Evolutionary conservation across 2,329 filamentous ascomycete genomes (phyloP), one percentile per base, ranked within the genome.

Genomic region (Coniochaeta prunicola): DNA sequence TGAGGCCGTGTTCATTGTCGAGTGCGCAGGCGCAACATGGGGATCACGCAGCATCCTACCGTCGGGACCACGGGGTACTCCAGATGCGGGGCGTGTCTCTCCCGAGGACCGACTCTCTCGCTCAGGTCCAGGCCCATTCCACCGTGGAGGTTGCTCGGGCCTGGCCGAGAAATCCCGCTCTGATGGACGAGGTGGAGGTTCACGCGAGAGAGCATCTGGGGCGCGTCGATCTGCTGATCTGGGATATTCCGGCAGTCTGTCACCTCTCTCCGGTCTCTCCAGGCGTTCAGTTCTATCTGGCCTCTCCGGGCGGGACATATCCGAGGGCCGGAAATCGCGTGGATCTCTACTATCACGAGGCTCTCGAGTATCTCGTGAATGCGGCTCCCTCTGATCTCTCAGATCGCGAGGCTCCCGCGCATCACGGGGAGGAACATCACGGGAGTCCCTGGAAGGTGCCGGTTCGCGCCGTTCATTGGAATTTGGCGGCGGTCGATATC

Each of bases 271-370:
- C 13, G 53, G 28, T 28, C 53, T 34, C 53, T 54, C 53, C 4
- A 31, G 30, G n/a, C 53, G 30, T 8, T 54, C 53, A 15, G 30
- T 15, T 30, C 15, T 33, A 17, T 54, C 53, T 9, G 15, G 10
- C 15, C 78, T 74, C 33, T 73, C 69, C 4, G 70, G 62, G 21
- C 79, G 77, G 33, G 75, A 59, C 28, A 72, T 66, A 9, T 82
- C 79, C 9, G 73, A 67, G 13, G 69, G 59, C 8, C 68, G 65
- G 60, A 65, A 61, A 24, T 71, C 69, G 59, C 68, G 70, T 8
- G 59, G 53, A n/a, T 74, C 70, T 28, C 75, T 70, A 17, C 64
- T 45, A 33, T 75, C 73, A 45, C 71, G 69, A 26, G 54, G 24
- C 26, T 76, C 73, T 54, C 74, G 71, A 6, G 62, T 64, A 40